phyloP scores from a whole-genome alignment of 2,329 filamentous ascomycete species.

The Amauroascus niger region DNA sequence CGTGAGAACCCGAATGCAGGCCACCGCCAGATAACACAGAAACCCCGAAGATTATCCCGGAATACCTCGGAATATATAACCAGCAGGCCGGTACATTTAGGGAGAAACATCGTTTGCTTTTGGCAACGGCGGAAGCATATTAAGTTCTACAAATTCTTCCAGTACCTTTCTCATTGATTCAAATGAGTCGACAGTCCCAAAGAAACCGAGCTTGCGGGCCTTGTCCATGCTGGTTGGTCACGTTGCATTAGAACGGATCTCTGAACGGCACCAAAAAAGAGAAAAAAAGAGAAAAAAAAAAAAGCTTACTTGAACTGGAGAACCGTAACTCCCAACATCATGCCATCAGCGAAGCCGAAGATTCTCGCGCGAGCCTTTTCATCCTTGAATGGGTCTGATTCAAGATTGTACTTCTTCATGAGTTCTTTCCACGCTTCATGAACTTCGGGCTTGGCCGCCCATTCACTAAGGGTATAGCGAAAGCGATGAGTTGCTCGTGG shows the following conservation, averaged over 20 bases:
- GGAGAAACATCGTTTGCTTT: neutral
- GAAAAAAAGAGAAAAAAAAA: neutral
- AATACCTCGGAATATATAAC: neutral
- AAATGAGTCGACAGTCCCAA: slow-evolving; percentile 39
- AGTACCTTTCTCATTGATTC: slow-evolving; percentile 38
- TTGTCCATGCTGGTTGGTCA: slow-evolving; percentile 35
- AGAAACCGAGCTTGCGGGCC: slow-evolving; percentile 39
- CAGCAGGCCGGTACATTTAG: neutral
- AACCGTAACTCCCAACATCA: slow-evolving; percentile 26
- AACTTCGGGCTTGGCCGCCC: slow-evolving; percentile 39
- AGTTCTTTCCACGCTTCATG: slow-evolving; percentile 40
- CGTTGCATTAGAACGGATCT: slow-evolving; percentile 9
- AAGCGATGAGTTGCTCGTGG: slow-evolving; percentile 33
- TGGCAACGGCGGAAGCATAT: slow-evolving; percentile 34
- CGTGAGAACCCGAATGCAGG: too few relatives aligned
- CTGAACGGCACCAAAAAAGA: neutral
- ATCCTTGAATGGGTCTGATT: slow-evolving; percentile 32
- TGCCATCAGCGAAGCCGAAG: slow-evolving; percentile 40
- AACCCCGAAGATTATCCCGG: too few relatives aligned
- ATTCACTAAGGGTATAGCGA: slow-evolving; percentile 37
- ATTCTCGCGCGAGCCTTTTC: slow-evolving; percentile 35
- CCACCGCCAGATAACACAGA: too few relatives aligned
- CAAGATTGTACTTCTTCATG: slow-evolving; percentile 34
- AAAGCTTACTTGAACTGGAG: slow-evolving; percentile 27
- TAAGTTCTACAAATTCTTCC: slow-evolving; percentile 34